Evolutionary conservation across 106 monocot genomes (phyloP).

Genomic region (Acanthochlamys bracteata): DNA sequence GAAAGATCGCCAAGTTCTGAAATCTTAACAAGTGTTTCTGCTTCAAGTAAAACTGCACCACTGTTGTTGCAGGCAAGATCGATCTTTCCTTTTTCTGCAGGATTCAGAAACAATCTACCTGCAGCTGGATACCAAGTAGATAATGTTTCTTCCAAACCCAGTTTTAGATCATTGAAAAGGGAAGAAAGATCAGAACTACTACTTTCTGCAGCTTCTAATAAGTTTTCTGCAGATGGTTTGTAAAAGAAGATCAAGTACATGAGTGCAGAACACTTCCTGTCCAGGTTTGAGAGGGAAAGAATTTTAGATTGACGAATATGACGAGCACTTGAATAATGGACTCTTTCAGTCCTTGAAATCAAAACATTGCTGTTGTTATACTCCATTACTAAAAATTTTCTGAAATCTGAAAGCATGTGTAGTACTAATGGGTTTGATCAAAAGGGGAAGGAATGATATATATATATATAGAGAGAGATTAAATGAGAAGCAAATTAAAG

Average conservation of each 20-base stretch:
- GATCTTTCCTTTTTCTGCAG: conserved; percentile 14
- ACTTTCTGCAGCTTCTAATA: neutral
- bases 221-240: conserved; percentile 16
- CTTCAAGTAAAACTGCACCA: conserved; percentile 37
- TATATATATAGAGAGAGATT: no score
- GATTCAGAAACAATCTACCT: conserved; percentile 27
- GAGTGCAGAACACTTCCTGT: conserved; percentile 43
- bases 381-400: neutral
- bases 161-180: conserved; percentile 19
- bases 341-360: conserved; percentile 22
- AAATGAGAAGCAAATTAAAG: neutral
- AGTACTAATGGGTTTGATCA: neutral
- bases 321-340: conserved; percentile 12
- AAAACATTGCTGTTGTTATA: conserved; percentile 11
- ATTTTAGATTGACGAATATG: neutral
- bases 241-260: conserved; percentile 55
- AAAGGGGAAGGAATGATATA: neutral
- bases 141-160: conserved; percentile 30
- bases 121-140: conserved; percentile 46
- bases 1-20: conserved; percentile 43
- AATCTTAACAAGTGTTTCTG: conserved; percentile 15
- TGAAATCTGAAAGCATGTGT: neutral
- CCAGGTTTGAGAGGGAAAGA: conserved; percentile 39
- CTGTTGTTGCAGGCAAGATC: conserved; percentile 20
- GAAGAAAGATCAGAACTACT: neutral